These are phyloP conservation scores for Brassica hybrid DNA, from an alignment of 441 rosid genomes.

Conservation along the genomic window DNA sequence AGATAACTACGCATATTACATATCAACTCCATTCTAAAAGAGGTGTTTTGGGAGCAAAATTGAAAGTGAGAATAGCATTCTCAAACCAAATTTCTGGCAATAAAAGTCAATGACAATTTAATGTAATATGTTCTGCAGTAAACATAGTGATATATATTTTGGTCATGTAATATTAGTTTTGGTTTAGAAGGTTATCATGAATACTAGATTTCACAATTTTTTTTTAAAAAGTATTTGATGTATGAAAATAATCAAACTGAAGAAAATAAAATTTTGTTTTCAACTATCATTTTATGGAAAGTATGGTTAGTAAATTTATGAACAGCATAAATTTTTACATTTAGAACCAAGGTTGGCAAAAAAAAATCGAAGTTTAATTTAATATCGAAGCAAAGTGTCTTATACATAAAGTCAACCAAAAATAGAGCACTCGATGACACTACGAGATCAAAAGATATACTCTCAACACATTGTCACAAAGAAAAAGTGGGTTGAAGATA, in stretches of 20 bases:
- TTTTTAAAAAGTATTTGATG: background rate
- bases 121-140: background rate
- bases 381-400: constrained; percentile 4
- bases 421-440: constrained; percentile 12
- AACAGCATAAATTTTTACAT: background rate
- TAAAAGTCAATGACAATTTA: background rate
- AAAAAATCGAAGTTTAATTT: background rate
- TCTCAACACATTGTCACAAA: background rate
- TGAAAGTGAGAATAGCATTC: background rate
- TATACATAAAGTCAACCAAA: constrained; percentile 16
- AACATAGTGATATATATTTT: background rate
- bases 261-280: background rate
- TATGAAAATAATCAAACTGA: background rate
- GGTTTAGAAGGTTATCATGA: background rate
- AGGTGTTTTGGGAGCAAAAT: background rate
- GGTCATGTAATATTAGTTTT: background rate
- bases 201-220: background rate
- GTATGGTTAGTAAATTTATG: background rate
- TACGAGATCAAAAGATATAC: constrained; percentile 2
- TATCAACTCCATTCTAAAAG: constrained; percentile 19
- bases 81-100: background rate
- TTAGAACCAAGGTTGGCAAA: constrained; percentile 9
- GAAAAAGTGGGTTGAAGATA: background rate
- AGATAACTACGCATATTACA: constrained; percentile 8
- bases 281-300: background rate